A percentile compares a stretch with the other conserved stretches of the same genome.
These are phyloP conservation scores for Arachnopeziza araneosa DNA, from an alignment of 2,329 filamentous ascomycete genomes.

Conservation along the genomic window DNA sequence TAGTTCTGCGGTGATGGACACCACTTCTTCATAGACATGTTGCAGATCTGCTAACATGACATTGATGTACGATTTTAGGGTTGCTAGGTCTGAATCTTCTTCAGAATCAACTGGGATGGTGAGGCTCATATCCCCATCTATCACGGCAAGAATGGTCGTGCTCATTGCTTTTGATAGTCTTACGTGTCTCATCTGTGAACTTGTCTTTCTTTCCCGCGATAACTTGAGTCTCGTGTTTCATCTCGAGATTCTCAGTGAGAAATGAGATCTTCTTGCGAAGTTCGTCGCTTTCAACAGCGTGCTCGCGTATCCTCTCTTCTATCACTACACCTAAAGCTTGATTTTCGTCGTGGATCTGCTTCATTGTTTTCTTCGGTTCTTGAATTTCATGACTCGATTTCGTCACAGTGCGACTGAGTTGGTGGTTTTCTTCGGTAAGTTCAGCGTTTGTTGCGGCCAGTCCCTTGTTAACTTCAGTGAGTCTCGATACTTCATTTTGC, in stretches of 20 bases:
- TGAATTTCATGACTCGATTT: too few species aligned
- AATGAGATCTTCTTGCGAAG: constrained; percentile 88
- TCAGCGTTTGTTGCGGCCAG: too few species aligned
- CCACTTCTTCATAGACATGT: background rate
- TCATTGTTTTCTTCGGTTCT: too few species aligned
- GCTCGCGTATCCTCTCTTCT: constrained; percentile 79
- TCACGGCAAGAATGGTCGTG: background rate
- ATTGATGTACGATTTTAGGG: background rate
- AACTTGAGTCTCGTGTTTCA: too few species aligned
- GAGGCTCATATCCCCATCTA: background rate
- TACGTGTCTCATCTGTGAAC: background rate
- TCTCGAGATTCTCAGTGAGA: constrained; percentile 60
- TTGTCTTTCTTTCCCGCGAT: too few species aligned
- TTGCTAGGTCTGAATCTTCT: background rate
- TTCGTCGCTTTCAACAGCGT: constrained; percentile 86
- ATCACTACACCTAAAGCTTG: constrained; percentile 51
- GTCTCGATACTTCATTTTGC: constrained; percentile 72
- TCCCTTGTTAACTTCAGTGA: constrained; percentile 77
- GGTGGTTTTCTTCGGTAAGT: too few species aligned
- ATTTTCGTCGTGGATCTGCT: constrained; percentile 36
- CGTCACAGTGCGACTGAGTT: too few species aligned
- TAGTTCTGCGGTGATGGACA: background rate
- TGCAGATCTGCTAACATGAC: background rate
- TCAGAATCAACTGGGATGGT: background rate
- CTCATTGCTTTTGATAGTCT: background rate